Evolutionary conservation across 192 early-diverging fungal species (phyloP).

Genomic region (Helicostylum pulchrum): DNA sequence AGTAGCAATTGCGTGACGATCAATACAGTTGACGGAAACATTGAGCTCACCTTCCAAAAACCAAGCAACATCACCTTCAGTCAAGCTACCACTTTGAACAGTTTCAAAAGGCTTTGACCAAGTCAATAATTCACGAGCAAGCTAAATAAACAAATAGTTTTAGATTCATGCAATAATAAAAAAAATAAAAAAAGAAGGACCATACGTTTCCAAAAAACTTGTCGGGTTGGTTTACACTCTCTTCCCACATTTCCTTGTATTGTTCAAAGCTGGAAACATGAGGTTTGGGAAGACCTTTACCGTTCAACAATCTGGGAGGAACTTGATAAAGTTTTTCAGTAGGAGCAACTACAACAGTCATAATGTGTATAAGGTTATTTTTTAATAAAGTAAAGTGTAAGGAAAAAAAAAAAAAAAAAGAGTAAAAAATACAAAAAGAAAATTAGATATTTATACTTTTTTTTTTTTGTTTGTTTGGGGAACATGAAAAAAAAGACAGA

Average conservation of each 20-base stretch:
- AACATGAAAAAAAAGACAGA: neutral
- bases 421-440: neutral
- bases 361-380: neutral
- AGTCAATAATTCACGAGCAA: conserved; percentile 72
- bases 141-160: conserved; percentile 29
- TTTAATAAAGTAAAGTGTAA: neutral
- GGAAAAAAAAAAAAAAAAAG: neutral
- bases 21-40: conserved; percentile 94
- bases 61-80: conserved; percentile 89
- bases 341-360: conserved; percentile 14
- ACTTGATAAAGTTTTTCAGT: conserved; percentile 39
- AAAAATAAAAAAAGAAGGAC: no score
- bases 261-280: conserved; percentile 69
- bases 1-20: conserved; percentile 79
- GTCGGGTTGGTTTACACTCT: conserved; percentile 76
- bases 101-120: conserved; percentile 82
- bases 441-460: neutral
- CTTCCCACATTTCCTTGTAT: conserved; percentile 78
- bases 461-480: neutral
- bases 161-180: neutral
- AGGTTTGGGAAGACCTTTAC: conserved; percentile 55
- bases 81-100: conserved; percentile 69
- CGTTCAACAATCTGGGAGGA: conserved; percentile 62
- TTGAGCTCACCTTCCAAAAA: conserved; percentile 91
- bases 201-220: conserved; percentile 80